Evolutionary conservation across 768 basidiomycete species (phyloP).

Genomic region (Mycena leptocephala): DNA sequence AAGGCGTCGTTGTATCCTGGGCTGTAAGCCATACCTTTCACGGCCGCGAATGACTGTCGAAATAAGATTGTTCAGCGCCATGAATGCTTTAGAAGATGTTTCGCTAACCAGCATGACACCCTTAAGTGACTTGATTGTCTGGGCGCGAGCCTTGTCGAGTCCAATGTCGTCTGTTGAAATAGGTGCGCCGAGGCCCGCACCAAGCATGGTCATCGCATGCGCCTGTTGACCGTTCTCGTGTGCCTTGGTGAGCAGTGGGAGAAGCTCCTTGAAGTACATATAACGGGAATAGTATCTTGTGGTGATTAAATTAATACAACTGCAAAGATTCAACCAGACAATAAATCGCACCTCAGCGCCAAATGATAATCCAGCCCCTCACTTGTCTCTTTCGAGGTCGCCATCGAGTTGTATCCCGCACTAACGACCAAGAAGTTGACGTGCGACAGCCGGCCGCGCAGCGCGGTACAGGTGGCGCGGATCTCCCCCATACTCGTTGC

Average conservation of each 20-base stretch:
- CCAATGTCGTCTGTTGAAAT: constrained; percentile 28
- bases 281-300: constrained; percentile 50
- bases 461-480: constrained; percentile 24
- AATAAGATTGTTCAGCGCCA: neutral
- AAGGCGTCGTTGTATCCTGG: constrained; percentile 16
- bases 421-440: constrained; percentile 53
- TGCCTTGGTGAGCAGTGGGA: constrained; percentile 49
- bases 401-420: constrained; percentile 12
- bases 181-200: constrained; percentile 10
- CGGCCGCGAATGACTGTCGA: neutral
- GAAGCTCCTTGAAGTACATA: constrained; percentile 53
- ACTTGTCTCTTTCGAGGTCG: constrained; percentile 42
- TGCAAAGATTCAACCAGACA: too few species aligned
- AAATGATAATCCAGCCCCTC: constrained; percentile 54
- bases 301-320: neutral
- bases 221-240: constrained; percentile 41
- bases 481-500: constrained; percentile 52
- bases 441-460: constrained; percentile 39
- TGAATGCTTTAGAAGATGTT: neutral
- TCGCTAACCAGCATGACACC: neutral
- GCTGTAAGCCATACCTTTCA: constrained; percentile 7
- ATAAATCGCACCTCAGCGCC: constrained; percentile 39
- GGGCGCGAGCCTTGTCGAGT: constrained; percentile 10
- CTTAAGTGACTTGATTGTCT: neutral
- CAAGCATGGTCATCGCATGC: constrained; percentile 31